A percentile compares a stretch with the other conserved stretches of the same genome.
Evolutionary conservation across 441 rosid genomes (phyloP).

Genomic region (Brassica hybrid): DNA sequence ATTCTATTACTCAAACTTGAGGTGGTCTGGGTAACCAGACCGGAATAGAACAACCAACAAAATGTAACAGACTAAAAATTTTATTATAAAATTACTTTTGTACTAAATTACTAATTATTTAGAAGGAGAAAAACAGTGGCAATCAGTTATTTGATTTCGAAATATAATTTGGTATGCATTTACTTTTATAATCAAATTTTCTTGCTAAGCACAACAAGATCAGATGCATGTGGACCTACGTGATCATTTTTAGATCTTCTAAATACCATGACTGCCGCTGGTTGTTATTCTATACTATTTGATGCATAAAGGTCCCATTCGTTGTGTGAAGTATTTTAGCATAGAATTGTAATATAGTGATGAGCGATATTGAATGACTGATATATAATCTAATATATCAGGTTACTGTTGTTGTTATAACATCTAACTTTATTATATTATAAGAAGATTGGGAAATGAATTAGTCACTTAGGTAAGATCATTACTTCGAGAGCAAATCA

Average conservation of each 20-base stretch:
- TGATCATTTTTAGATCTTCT: conserved; percentile 38
- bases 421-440: not conserved
- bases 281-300: conserved; percentile 28
- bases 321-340: not conserved
- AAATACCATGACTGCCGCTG: conserved; percentile 40
- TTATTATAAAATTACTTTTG: not conserved
- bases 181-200: conserved; percentile 32
- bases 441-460: not conserved
- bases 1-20: too few species aligned
- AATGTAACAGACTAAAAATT: too few species aligned
- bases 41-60: too few species aligned
- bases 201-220: conserved; percentile 37
- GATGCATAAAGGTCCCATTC: not conserved
- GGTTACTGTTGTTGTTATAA: not conserved
- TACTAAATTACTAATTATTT: not conserved
- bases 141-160: not conserved
- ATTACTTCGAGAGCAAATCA: not conserved
- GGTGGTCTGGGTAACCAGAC: too few species aligned
- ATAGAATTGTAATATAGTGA: not conserved
- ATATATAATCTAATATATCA: not conserved
- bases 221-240: conserved; percentile 42
- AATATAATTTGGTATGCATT: conserved; percentile 23
- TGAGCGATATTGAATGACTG: not conserved
- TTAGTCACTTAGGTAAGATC: not conserved
- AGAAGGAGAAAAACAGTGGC: not conserved